Base-by-base conservation (phyloP, 768 basidiomycete genomes). In the Lactarius quietus region DNA sequence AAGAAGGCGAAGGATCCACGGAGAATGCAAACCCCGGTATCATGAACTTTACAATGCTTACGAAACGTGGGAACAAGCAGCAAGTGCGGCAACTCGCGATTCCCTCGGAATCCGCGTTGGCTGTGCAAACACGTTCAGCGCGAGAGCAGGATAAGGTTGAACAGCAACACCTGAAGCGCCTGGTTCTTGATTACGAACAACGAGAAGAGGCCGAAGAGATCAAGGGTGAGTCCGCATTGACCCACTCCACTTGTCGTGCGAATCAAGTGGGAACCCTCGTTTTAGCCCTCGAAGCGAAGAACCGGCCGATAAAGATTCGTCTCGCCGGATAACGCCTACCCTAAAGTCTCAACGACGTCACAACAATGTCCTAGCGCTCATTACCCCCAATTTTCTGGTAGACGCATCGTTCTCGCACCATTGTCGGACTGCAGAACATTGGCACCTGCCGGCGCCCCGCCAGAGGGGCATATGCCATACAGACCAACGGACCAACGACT, bases 61-160 rank as follows among this genome's bases (percentile, higher is more conserved):
- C 95, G 8, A 95, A 96, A 80, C 86, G 87, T 63, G 96, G 97
- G 6, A 93, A 92, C 74, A 97, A 90, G 75, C 93, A 92, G 76
- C 92, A 93, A 80, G 93, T 90, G 26, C 90, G 92, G n/a, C 86
- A 92, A 72, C 82, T 99, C 53, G 88, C 93, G 55, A 87, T 99
- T 51, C 97, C 97, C 12, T 79, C 92, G 9, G 88, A 86, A 69
- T 93, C 96, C 9, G 81, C 93, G 3, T 81, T 99, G 35, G 97
- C 96, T 1, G 82, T 95, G 57, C 93, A 97, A 71, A 95, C 95
- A 2, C 86, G 89, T 35, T 86, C 90, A 2, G 93, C 97, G 51
- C 97, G 98, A 72, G 79, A 92, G 67, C 94, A 95, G 74, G 94
- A 95, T 76, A 92, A 89, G 76, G 93, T 92, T 8, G 97, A 99